Evolutionary conservation across 805 yeast species (phyloP), one percentile per base, ranked within the genome.

Genomic region (Aciculoconidium aculeatum): DNA sequence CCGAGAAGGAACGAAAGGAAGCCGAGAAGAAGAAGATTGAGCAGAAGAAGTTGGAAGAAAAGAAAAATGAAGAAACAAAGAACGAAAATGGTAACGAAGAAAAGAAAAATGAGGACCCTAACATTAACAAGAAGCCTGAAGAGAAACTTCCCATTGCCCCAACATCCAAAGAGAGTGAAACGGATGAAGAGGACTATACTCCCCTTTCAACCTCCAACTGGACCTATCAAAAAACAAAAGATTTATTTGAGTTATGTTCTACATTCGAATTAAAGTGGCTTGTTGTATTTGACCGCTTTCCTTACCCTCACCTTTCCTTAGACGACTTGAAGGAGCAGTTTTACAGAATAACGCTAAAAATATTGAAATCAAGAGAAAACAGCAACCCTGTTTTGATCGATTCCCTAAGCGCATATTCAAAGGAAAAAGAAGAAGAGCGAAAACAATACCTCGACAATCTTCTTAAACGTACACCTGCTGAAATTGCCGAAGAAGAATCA

Each of bases 401-500:
- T 17, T 67, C 77, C 15, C 65, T 92, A 46, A 67, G 60, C 24
- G 51, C 76, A 12, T 92, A 70, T 50, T 76, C 84, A 21, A 79
- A 77, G 42, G 67, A 70, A 5, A 77, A 74, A 40, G 98, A 92
- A 52, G 36, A 70, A 12, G 85, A 79, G 42, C 72, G 98, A 37
- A 92, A 92, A 44, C 72, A 72, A 29, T 90, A 90, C 49, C 58
- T 92, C 25, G 79, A 78, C 43, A 74, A 84, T 37, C 61, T 92
- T 21, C 65, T 90, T 23, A 76, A 77, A 20, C 65, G 99, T 42
- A 77, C 90, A 3, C 96, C 98, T 1, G 94, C 96, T 0, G 98
- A 92, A 51, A 84, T 92, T 25, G 97, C 97, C 0, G 98, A 92
- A 59, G 99, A 92, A 51, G 97, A 92, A 53, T 86, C 95, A 0